These are phyloP conservation scores for Aspergillus olivimuriae DNA, from an alignment of 495 filamentous ascomycete genomes.

Conservation along the genomic window DNA sequence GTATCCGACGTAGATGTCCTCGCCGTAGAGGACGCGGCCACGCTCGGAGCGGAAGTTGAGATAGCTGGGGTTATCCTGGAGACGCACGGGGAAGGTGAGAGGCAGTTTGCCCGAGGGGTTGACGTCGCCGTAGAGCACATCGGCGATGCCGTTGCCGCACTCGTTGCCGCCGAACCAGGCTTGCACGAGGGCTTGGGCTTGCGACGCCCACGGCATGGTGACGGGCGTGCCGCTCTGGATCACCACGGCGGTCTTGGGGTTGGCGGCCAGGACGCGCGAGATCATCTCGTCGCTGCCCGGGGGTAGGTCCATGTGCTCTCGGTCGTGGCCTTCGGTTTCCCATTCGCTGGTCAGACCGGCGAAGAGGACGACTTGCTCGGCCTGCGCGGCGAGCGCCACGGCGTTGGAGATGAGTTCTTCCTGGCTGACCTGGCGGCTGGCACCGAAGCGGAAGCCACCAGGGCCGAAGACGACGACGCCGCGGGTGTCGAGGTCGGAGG, in stretches of 20 bases:
- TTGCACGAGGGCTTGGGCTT: conserved; percentile 63
- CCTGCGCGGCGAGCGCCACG: conserved; percentile 51
- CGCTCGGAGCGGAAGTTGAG: conserved; percentile 77
- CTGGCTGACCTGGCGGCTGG: conserved; percentile 58
- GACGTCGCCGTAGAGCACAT: conserved; percentile 48
- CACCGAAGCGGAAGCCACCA: conserved; percentile 76
- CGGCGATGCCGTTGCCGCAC: conserved; percentile 57
- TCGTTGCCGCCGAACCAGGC: conserved; percentile 69
- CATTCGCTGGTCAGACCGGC: conserved; percentile 79
- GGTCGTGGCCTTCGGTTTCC: conserved; percentile 84
- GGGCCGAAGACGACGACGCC: conserved; percentile 50
- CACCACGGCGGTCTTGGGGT: conserved; percentile 70
- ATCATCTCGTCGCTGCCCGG: conserved; percentile 72
- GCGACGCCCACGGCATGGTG: conserved; percentile 73
- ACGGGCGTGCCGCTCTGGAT: conserved; percentile 82
- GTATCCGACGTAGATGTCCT: conserved; percentile 79
- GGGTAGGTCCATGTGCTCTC: conserved; percentile 77
- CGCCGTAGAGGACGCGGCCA: conserved; percentile 67
- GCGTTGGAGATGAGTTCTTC: conserved; percentile 62
- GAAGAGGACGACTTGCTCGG: conserved; percentile 71
- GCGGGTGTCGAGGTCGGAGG: conserved; percentile 50
- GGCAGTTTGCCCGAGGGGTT: conserved; percentile 53
- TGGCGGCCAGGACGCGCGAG: conserved; percentile 59
- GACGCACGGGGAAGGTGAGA: conserved; percentile 56
- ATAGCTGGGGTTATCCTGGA: conserved; percentile 71